Percentiles rank a stretch among this genome's conserved stretches.
These are phyloP conservation scores for Teunomyces gatunensis DNA, from an alignment of 805 yeast genomes.

Conservation along the genomic window DNA sequence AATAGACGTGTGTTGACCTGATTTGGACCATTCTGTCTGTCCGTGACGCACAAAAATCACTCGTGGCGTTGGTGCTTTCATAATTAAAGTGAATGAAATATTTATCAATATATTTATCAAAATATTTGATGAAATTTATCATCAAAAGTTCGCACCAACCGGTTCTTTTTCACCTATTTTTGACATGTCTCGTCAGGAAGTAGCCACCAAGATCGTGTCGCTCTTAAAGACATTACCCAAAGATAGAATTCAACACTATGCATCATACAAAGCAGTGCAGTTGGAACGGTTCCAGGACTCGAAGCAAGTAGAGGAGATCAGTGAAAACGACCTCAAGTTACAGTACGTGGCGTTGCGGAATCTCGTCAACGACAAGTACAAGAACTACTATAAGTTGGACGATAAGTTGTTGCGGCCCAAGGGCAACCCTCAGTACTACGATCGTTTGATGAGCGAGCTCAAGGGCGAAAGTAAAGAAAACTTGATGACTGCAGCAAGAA, in stretches of 20 bases:
- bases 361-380: constrained; percentile 59
- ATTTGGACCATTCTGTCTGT: constrained; percentile 94
- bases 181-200: constrained; percentile 34
- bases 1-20: constrained; percentile 86
- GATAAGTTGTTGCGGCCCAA: constrained; percentile 73
- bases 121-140: no score
- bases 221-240: constrained; percentile 63
- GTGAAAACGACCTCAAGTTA: constrained; percentile 52
- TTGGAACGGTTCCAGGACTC: constrained; percentile 40
- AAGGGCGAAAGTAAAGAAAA: constrained; percentile 70
- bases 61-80: constrained; percentile 49
- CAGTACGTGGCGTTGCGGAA: constrained; percentile 60
- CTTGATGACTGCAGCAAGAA: constrained; percentile 61
- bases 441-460: constrained; percentile 65
- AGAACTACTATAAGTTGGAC: constrained; percentile 59
- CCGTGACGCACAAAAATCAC: constrained; percentile 77
- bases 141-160: no score
- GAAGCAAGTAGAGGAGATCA: constrained; percentile 33
- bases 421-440: constrained; percentile 80
- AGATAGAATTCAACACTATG: constrained; percentile 65
- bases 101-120: neutral
- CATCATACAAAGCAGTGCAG: constrained; percentile 69
- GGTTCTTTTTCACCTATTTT: neutral
- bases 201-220: constrained; percentile 56
- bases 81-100: neutral